Percentiles rank a stretch among this genome's conserved stretches.
Conservation (phyloP, 345 rosid genomes). For the Excoecaria agallocha region DNA sequence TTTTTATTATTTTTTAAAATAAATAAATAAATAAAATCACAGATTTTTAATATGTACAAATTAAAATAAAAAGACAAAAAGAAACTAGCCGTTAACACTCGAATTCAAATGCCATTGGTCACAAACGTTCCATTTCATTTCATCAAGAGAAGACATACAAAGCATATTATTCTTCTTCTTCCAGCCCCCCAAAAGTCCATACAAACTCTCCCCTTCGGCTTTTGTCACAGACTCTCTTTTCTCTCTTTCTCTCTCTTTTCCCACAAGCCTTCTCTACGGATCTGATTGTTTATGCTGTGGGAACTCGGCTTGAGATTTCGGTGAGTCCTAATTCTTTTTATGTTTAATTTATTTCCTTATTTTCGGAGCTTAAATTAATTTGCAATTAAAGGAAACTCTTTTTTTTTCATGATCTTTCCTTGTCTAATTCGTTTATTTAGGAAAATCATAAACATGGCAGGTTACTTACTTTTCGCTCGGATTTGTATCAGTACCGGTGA, state of each 20-base stretch:
- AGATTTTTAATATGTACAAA: too few relatives aligned
- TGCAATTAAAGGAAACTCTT: neutral
- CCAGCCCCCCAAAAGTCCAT: neutral
- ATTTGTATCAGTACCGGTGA: neutral
- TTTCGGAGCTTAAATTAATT: conserved; percentile 2
- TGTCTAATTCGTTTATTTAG: neutral
- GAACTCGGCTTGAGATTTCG: conserved; percentile 15
- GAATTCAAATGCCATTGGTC: conserved; percentile 26
- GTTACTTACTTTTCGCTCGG: neutral
- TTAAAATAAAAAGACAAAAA: neutral
- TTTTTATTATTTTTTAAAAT: neutral
- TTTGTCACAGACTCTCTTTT: neutral
- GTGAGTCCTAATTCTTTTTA: conserved; percentile 13
- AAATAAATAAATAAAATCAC: too few relatives aligned
- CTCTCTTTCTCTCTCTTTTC: conserved; percentile 2
- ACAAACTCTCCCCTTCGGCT: neutral
- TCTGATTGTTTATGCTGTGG: conserved; percentile 12
- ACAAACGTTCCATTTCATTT: conserved; percentile 2
- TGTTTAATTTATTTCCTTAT: conserved; percentile 5
- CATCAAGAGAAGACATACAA: conserved; percentile 12
- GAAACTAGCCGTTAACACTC: conserved; percentile 31
- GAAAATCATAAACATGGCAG: neutral
- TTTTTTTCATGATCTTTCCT: conserved; percentile 3
- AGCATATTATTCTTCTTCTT: conserved; percentile 4
- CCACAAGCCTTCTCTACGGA: conserved; percentile 1